A percentile compares a stretch with the other conserved stretches of the same genome.
Conservation (phyloP, 1,284 basidiomycete genomes). For the Boletus holoroseus region DNA sequence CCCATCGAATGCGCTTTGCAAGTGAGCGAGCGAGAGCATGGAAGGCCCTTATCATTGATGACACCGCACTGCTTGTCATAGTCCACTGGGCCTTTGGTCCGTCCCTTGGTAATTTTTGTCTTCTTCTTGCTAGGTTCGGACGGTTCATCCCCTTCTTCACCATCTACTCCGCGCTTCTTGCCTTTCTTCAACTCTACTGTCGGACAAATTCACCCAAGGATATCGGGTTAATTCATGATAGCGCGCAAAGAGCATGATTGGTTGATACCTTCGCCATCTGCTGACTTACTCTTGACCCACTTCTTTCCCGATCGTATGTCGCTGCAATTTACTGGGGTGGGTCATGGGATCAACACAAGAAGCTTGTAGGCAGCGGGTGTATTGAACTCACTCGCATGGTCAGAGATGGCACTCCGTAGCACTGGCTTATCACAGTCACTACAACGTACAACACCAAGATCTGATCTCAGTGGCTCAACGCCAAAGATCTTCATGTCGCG, state of each 20-base stretch:
- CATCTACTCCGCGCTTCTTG: conserved; percentile 73
- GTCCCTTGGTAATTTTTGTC: conserved; percentile 68
- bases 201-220: not conserved
- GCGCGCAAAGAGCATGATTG: conserved; percentile 19
- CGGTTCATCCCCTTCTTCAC: conserved; percentile 55
- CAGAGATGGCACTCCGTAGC: conserved; percentile 65
- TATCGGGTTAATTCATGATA: conserved; percentile 12
- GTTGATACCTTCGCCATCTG: conserved; percentile 43
- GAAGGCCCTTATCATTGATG: conserved; percentile 91
- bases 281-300: conserved; percentile 29
- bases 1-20: conserved; percentile 99
- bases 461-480: conserved; percentile 59
- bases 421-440: conserved; percentile 73
- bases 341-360: conserved; percentile 3
- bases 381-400: conserved; percentile 62
- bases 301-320: conserved; percentile 34
- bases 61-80: conserved; percentile 95
- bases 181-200: conserved; percentile 33
- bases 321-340: conserved; percentile 29
- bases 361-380: not conserved
- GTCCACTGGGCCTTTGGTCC: conserved; percentile 81
- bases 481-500: conserved; percentile 86
- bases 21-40: conserved; percentile 94
- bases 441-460: conserved; percentile 73
- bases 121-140: conserved; percentile 68